Evolutionary conservation across 352 stramenopile genomes (phyloP).

Genomic region (Phytophthora quininea): DNA sequence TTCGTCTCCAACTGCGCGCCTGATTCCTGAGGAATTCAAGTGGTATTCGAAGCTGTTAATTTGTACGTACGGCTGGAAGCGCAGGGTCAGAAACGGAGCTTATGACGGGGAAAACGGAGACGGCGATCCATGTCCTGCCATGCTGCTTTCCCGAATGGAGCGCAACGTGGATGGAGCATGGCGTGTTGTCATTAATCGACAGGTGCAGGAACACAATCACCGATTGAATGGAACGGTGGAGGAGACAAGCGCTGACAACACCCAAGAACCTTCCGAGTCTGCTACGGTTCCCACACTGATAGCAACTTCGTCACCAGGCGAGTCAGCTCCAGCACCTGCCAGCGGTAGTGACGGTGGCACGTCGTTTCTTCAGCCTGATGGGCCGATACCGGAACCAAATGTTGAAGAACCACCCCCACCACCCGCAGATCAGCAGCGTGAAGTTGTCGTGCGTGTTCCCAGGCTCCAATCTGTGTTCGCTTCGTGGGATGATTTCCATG

Average conservation of each 20-base stretch:
- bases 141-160: constrained; percentile 72
- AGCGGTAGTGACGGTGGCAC: constrained; percentile 13
- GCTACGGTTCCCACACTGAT: constrained; percentile 4
- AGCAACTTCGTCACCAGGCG: constrained; percentile 1
- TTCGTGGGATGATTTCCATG: constrained; percentile 79
- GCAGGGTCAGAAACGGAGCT: constrained; percentile 56
- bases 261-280: constrained; percentile 5
- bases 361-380: constrained; percentile 17
- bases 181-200: constrained; percentile 72
- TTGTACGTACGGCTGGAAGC: constrained; percentile 78
- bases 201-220: constrained; percentile 74
- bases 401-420: background rate
- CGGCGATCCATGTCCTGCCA: constrained; percentile 56
- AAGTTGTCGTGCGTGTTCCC: constrained; percentile 69
- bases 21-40: constrained; percentile 61
- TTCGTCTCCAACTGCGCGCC: constrained; percentile 25
- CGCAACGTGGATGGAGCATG: constrained; percentile 67
- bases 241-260: constrained; percentile 10
- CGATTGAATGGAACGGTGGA: constrained; percentile 30
- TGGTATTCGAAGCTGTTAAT: constrained; percentile 85
- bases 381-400: constrained; percentile 8
- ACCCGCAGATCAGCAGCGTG: constrained; percentile 12
- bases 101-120: constrained; percentile 14
- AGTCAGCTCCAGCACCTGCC: constrained; percentile 1
- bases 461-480: constrained; percentile 56